Conservation (phyloP, 768 basidiomycete genomes). For the Rhodotorula diobovata region DNA sequence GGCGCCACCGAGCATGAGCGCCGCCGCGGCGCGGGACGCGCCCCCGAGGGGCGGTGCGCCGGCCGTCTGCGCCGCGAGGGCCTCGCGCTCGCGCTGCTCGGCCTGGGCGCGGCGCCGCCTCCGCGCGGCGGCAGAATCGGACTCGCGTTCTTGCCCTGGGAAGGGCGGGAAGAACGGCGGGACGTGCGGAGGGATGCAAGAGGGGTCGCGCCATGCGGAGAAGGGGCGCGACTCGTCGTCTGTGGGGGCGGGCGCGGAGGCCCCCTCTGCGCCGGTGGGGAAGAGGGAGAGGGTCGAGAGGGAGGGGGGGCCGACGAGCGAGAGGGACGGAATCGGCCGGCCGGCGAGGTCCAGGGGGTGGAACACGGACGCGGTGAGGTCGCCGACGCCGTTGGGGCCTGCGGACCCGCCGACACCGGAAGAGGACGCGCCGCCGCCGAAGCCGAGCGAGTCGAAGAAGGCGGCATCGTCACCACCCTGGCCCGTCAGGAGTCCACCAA, state of each 20-base stretch:
- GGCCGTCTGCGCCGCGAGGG: slow-evolving; percentile 4
- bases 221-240: slow-evolving; percentile 14
- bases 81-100: slow-evolving; percentile 2
- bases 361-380: slow-evolving; percentile 23
- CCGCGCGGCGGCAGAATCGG: slow-evolving; percentile 7
- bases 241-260: not conserved
- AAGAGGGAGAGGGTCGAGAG: not conserved
- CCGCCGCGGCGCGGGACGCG: slow-evolving; percentile 7
- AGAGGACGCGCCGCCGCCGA: not conserved
- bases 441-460: slow-evolving; percentile 26
- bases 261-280: not conserved
- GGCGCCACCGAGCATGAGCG: slow-evolving; percentile 18
- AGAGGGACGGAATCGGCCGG: slow-evolving; percentile 5
- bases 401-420: not conserved
- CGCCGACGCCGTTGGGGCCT: slow-evolving; percentile 3
- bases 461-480: not conserved
- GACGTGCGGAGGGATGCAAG: slow-evolving; percentile 12
- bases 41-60: too few species aligned
- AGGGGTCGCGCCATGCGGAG: slow-evolving; percentile 23
- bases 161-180: slow-evolving; percentile 34
- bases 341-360: slow-evolving; percentile 27
- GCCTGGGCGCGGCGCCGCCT: slow-evolving; percentile 15
- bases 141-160: slow-evolving; percentile 27
- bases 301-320: slow-evolving; percentile 4
- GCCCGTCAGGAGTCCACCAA: not conserved